Evolutionary conservation across 148 eudicot species (phyloP), one percentile per base, ranked within the genome.

Genomic region (Nepenthes gracilis): DNA sequence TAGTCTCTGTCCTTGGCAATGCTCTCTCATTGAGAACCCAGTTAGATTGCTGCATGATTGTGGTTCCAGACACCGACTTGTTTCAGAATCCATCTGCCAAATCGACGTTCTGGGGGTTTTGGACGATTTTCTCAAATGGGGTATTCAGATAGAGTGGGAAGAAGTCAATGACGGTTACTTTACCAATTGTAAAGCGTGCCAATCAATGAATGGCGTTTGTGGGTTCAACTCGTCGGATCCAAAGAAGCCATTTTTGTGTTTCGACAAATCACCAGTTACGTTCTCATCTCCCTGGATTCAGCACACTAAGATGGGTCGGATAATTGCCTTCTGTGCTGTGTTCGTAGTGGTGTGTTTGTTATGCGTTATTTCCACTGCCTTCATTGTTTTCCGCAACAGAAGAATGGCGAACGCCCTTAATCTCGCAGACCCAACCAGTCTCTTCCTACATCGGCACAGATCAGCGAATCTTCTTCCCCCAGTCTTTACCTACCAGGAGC

Each of bases 401-500:
- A 58, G 23, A 47, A 1, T 38, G 32, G 33, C 1, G 0, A 15
- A 14, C 4, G 61, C 66, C 15, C 15, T n/a, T 2, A 49, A 49
- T 49, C n/a, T n/a, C 2, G 93, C 85, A 64, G 96, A 85, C 63
- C 93, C 86, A 12, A 74, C 89, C 5, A 65, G 73, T 5, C 52
- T 81, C 14, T 88, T 74, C 63, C 73, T 87, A 34, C 83, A 74
- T 14, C 79, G 84, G 5, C 96, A 92, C 66, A 80, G 93, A 11
- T 76, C 88, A 0, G 86, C 87, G 1, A 78, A 77, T 8, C 80
- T 83, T 1, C 86, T 91, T 7, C 97, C 97, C 4, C 97, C 96
- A 2, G 82, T 80, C 2, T 92, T 87, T 68, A 80, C 93, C 33
- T 92, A 72, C 73, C 93, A 92, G 37, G 97, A 88, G 78, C 93